Base-by-base conservation (phyloP, 495 filamentous ascomycete species). In the Penicillium pancosmium region DNA sequence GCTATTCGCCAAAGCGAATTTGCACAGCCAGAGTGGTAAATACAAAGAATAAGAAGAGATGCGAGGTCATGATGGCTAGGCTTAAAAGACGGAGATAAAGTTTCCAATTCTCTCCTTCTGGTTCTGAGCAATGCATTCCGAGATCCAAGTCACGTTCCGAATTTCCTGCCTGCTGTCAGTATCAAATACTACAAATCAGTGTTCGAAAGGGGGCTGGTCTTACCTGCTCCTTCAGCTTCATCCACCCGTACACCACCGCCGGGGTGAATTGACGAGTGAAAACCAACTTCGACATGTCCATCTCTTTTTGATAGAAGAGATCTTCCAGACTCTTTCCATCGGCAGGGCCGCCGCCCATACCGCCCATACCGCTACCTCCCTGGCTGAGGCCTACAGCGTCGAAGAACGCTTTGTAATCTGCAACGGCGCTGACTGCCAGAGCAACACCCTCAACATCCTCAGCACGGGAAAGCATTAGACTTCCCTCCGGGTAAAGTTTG, bases 51-150 rank as follows among this genome's bases (percentile, higher is more conserved):
- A 54, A 49, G 23, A 44, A 47, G 50, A 55, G 19, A 50, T 50
- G 31, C 46, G 51, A 62, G 51, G 57, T 63, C 59, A 61, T 53
- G 36, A 59, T 55, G 55, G 54, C 19, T 23, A 36, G 59, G 56
- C 48, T 72, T 80, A 92, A 69, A 98, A 96, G 58, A 98, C 93
- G 76, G 92, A 97, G 69, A 98, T 98, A 74, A 97, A 99, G 73
- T 97, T 99, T 63, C 88, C 86, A 70, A 99, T 98, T 72, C 94
- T 85, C 75, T 99, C 94, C 79, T 98, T 99, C 81, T 99, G 94
- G 80, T 96, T 96, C 77, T 99, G 94, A 49, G 94, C 94, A 85
- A 99, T 99, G 77, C 94, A 99, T 75, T 99, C 94, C 9, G 95
- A 87, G 69, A 99, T 99, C 94, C 94, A 99, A 48, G 93, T 98